Evolutionary conservation across 208 protist genomes (phyloP).

Genomic region (Lotmaria passim): DNA sequence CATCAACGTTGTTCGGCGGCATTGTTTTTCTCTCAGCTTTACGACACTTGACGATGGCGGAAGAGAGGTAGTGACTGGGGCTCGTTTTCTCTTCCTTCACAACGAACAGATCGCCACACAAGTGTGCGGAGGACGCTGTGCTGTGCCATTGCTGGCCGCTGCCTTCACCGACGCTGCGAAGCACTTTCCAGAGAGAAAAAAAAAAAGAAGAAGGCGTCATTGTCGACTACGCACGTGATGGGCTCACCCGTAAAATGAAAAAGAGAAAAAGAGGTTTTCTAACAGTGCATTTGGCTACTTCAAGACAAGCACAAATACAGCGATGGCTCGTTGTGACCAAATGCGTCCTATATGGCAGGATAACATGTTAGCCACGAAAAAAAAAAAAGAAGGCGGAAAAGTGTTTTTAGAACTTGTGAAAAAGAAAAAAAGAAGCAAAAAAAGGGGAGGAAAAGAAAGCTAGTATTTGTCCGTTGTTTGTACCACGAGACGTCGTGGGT

Average conservation of each 20-base stretch:
- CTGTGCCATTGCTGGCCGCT: too few species aligned
- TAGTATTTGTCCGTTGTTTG: background rate
- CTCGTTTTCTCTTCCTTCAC: constrained; percentile 1
- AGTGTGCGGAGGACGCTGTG: too few species aligned
- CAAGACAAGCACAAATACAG: background rate
- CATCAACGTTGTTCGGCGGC: too few species aligned
- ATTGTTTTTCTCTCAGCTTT: background rate
- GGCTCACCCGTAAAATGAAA: too few species aligned
- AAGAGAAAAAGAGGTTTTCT: too few species aligned
- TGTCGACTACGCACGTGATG: too few species aligned
- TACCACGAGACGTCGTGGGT: constrained; percentile 5
- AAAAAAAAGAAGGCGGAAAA: background rate
- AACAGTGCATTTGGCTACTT: too few species aligned
- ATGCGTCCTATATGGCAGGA: background rate
- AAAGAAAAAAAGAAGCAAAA: background rate
- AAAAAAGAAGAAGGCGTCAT: background rate
- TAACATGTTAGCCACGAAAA: background rate
- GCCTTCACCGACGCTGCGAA: too few species aligned
- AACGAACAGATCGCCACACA: too few species aligned
- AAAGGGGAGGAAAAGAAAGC: background rate
- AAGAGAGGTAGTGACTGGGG: constrained; percentile 13
- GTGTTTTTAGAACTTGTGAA: background rate
- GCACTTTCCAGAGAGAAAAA: background rate
- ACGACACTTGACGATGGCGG: background rate
- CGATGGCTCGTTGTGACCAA: background rate